Evolutionary conservation across 2,329 filamentous ascomycete genomes (phyloP), one percentile per base, ranked within the genome.

Genomic region (Macrophomina tecta): DNA sequence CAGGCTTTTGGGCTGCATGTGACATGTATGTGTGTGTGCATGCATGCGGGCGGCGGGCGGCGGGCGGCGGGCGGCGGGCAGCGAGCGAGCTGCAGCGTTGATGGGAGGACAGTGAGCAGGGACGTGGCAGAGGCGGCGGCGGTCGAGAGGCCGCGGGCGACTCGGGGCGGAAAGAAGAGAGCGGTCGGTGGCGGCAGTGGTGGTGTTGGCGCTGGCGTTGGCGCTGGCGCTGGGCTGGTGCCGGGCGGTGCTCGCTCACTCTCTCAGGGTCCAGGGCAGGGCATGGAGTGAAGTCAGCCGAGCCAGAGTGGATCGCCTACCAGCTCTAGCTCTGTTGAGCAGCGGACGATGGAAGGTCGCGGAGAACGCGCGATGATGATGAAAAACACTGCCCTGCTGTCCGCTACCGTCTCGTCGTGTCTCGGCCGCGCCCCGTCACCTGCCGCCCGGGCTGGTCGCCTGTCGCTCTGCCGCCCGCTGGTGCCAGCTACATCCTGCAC

Each of bases 281-380:
- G 16, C 30, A 36, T n/a, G 53, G 53, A 6, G n/a, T 60, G 38
- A 60, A 46, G 58, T 62, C 58, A 49, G 58, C 58, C 58, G 45
- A 49, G 58, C 28, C 56, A 23, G 42, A 42, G 53, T 38, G 18
- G 38, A 23, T 18, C 7, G 23, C 5, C 5, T 23, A 30, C 36
- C 28, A 18, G 38, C 14, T 28, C 42, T 62, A 62, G 58, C 58
- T 62, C 38, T 49, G 58, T 49, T 62, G 58, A 49, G 58, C 42
- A 11, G 23, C 23, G 3, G 23, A 23, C 23, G 9, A 30, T 53
- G 58, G 36, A 23, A 51, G 45, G 11, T 46, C 40, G 55, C 12
- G 55, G 55, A 63, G 48, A n/a, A 52, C 34, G 42, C 58, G 58
- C 40, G 58, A 49, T 49, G 58, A 62, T 62, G 58, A 49, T 23